These are phyloP conservation scores for Botryococcus braunii DNA, from an alignment of 163 green algal genomes.

Conservation along the genomic window DNA sequence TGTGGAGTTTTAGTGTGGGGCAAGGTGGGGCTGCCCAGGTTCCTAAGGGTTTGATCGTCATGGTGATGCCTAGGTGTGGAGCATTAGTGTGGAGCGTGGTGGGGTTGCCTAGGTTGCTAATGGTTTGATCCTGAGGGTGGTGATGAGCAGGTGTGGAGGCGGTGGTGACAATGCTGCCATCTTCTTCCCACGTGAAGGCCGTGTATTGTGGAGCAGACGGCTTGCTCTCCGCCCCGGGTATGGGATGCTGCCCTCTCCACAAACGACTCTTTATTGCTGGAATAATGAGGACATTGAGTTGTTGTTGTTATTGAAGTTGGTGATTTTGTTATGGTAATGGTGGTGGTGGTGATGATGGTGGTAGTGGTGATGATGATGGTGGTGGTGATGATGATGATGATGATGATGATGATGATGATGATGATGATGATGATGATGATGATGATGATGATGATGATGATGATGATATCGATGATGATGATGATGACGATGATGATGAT, in stretches of 20 bases:
- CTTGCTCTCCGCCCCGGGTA: constrained; percentile 31
- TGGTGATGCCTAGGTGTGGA: constrained; percentile 3
- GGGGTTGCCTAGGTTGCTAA: not conserved
- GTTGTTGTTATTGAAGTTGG: constrained; percentile 5
- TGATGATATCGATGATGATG: no score
- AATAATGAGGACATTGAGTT: not conserved
- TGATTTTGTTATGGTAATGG: not conserved
- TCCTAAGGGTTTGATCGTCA: constrained; percentile 11
- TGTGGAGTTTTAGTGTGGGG: no score
- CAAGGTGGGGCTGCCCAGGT: not conserved
- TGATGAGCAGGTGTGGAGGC: constrained; percentile 28
- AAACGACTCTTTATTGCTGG: not conserved
- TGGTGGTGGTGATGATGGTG: not conserved
- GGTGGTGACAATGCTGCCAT: constrained; percentile 52
- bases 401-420: no score
- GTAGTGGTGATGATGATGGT: not conserved
- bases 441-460: no score
- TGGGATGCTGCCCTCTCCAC: not conserved
- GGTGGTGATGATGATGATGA: not conserved
- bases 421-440: no score
- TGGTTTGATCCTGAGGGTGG: constrained; percentile 6
- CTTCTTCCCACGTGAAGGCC: constrained; percentile 16
- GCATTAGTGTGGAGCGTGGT: no score
- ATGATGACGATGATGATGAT: no score
- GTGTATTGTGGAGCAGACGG: constrained; percentile 38